These are phyloP conservation scores for Penicillium soppii DNA, from an alignment of 495 filamentous ascomycete genomes.

Conservation along the genomic window DNA sequence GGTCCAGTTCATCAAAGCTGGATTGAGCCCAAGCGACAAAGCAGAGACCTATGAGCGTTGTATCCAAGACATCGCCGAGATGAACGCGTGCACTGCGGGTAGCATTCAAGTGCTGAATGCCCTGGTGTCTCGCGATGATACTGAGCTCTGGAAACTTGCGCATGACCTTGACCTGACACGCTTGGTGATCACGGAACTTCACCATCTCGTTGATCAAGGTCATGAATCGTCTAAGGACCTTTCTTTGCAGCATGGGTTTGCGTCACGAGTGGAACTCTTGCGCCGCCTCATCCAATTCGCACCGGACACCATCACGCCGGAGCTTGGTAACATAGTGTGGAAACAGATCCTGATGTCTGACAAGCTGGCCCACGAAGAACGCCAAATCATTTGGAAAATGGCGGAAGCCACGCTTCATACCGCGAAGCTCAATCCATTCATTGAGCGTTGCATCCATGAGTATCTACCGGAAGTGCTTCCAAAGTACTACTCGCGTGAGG, in stretches of 20 bases:
- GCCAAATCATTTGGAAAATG: slow-evolving; percentile 64
- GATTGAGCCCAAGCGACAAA: slow-evolving; percentile 48
- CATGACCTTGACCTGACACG: slow-evolving; percentile 52
- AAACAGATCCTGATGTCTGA: slow-evolving; percentile 61
- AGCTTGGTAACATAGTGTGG: slow-evolving; percentile 66
- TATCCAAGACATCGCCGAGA: slow-evolving; percentile 56
- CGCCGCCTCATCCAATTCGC: slow-evolving; percentile 55
- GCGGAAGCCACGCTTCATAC: slow-evolving; percentile 49
- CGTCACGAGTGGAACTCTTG: slow-evolving; percentile 59
- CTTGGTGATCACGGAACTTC: slow-evolving; percentile 52
- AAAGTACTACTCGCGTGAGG: slow-evolving; percentile 61
- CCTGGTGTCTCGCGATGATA: slow-evolving; percentile 47
- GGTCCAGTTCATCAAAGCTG: slow-evolving; percentile 47
- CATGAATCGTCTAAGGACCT: slow-evolving; percentile 34
- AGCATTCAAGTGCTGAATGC: slow-evolving; percentile 70
- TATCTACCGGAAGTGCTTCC: slow-evolving; percentile 66
- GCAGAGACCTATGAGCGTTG: slow-evolving; percentile 56
- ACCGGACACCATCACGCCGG: slow-evolving; percentile 57
- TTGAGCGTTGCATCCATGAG: slow-evolving; percentile 62
- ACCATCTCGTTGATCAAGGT: slow-evolving; percentile 43
- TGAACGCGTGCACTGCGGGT: slow-evolving; percentile 57
- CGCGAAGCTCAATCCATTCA: slow-evolving; percentile 57
- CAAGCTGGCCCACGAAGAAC: slow-evolving; percentile 53
- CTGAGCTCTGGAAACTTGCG: slow-evolving; percentile 51
- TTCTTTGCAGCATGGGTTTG: slow-evolving; percentile 36